These are phyloP conservation scores for Epichloe sibirici DNA, from an alignment of 2,329 filamentous ascomycete genomes.

Conservation along the genomic window DNA sequence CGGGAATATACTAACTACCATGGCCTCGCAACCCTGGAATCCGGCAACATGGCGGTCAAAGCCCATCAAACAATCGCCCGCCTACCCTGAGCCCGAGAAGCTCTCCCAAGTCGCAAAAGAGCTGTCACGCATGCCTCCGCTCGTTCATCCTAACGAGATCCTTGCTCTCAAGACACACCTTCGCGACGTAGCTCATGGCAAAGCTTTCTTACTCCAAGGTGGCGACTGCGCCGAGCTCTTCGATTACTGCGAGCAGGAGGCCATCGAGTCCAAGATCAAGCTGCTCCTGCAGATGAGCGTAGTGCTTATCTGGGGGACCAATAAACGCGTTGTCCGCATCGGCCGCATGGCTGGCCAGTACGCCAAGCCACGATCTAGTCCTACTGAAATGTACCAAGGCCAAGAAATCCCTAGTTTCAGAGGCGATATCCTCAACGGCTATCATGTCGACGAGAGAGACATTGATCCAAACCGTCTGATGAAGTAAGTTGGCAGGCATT, in stretches of 20 bases:
- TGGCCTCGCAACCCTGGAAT: constrained; percentile 31
- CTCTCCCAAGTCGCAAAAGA: constrained; percentile 50
- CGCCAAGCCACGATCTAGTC: constrained; percentile 85
- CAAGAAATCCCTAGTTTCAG: constrained; percentile 79
- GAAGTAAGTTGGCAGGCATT: constrained; percentile 29
- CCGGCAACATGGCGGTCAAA: constrained; percentile 63
- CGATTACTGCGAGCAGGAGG: constrained; percentile 80
- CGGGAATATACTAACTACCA: neutral
- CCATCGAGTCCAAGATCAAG: constrained; percentile 95
- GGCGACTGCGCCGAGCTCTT: constrained; percentile 97
- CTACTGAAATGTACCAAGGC: constrained; percentile 71
- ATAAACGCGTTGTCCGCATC: constrained; percentile 79
- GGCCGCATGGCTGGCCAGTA: constrained; percentile 96
- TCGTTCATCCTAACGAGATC: constrained; percentile 74
- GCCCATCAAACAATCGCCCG: constrained; percentile 65
- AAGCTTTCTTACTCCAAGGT: constrained; percentile 88
- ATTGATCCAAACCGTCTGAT: constrained; percentile 79
- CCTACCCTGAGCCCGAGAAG: constrained; percentile 50
- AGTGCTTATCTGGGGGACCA: constrained; percentile 79
- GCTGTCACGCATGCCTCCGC: constrained; percentile 58
- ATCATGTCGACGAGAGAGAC: constrained; percentile 57
- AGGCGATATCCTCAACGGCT: constrained; percentile 92
- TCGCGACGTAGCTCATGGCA: constrained; percentile 76
- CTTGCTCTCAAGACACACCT: constrained; percentile 65
- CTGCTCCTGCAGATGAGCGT: constrained; percentile 93